Evolutionary conservation across 768 basidiomycete species (phyloP).

Genomic region (Favolaschia claudopus): DNA sequence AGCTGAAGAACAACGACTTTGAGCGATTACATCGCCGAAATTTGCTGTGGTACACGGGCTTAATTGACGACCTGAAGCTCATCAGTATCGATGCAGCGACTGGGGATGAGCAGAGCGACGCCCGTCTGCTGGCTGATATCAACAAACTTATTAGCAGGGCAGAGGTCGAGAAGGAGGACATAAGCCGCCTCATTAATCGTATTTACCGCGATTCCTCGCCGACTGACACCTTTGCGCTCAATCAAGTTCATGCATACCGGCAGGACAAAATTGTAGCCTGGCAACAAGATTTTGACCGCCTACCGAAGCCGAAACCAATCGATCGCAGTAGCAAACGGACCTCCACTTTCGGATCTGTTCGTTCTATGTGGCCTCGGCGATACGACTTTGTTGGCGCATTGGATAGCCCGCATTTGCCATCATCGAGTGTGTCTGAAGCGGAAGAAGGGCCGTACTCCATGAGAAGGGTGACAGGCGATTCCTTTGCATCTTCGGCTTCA

Average conservation of each 20-base stretch:
- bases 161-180: constrained; percentile 77
- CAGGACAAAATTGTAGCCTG: constrained; percentile 97
- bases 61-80: constrained; percentile 78
- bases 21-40: constrained; percentile 77
- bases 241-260: constrained; percentile 82
- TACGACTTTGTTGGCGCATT: constrained; percentile 62
- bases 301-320: constrained; percentile 72
- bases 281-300: constrained; percentile 90
- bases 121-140: constrained; percentile 65
- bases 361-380: constrained; percentile 74
- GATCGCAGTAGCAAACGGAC: constrained; percentile 61
- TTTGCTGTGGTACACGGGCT: constrained; percentile 73
- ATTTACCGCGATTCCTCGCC: constrained; percentile 84
- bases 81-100: constrained; percentile 83
- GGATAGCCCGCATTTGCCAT: constrained; percentile 62
- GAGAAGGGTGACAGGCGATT: constrained; percentile 60
- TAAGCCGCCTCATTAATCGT: constrained; percentile 73
- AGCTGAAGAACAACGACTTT: constrained; percentile 93
- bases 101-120: constrained; percentile 77
- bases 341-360: constrained; percentile 74
- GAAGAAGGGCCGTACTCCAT: constrained; percentile 64
- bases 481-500: constrained; percentile 69
- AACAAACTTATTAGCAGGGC: constrained; percentile 75
- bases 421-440: constrained; percentile 75
- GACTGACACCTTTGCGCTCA: constrained; percentile 88